Evolutionary conservation across 495 filamentous ascomycete genomes (phyloP).

Genomic region (Penicillium canescens): DNA sequence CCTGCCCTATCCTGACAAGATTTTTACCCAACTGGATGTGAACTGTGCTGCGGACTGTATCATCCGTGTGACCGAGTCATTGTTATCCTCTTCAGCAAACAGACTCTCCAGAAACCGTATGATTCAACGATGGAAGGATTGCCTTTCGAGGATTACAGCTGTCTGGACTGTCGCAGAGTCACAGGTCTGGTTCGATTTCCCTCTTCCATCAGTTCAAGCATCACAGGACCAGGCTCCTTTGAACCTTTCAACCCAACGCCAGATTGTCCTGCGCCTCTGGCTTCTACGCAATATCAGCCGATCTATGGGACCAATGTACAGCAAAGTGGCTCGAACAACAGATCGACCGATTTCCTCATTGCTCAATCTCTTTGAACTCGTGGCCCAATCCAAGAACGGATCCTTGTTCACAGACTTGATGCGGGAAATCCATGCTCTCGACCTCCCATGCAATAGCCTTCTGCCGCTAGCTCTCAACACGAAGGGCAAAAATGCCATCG

Average conservation of each 20-base stretch:
- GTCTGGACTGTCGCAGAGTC: conserved; percentile 24
- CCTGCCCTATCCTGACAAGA: conserved; percentile 8
- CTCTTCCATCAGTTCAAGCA: conserved; percentile 5
- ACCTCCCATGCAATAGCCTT: conserved; percentile 35
- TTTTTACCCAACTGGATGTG: conserved; percentile 25
- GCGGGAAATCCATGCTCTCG: conserved; percentile 30
- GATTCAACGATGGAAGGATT: conserved; percentile 36
- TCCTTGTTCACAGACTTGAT: conserved; percentile 33
- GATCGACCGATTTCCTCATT: conserved; percentile 28
- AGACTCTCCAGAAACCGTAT: conserved; percentile 9
- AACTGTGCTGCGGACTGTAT: conserved; percentile 29
- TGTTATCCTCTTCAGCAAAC: conserved; percentile 20
- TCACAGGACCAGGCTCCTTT: not conserved
- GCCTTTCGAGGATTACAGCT: conserved; percentile 22
- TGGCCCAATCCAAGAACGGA: conserved; percentile 3
- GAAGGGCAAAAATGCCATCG: conserved; percentile 22
- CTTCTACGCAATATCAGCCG: conserved; percentile 30
- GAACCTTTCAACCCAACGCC: conserved; percentile 20
- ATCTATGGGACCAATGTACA: conserved; percentile 25
- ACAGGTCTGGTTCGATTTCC: conserved; percentile 28
- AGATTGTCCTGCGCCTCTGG: conserved; percentile 42
- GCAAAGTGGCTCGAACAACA: conserved; percentile 12
- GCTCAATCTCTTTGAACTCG: conserved; percentile 32
- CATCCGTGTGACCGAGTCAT: conserved; percentile 34
- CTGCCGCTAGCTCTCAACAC: conserved; percentile 30